Evolutionary conservation across 441 rosid species (phyloP).

Genomic region (Syzygium malaccense): DNA sequence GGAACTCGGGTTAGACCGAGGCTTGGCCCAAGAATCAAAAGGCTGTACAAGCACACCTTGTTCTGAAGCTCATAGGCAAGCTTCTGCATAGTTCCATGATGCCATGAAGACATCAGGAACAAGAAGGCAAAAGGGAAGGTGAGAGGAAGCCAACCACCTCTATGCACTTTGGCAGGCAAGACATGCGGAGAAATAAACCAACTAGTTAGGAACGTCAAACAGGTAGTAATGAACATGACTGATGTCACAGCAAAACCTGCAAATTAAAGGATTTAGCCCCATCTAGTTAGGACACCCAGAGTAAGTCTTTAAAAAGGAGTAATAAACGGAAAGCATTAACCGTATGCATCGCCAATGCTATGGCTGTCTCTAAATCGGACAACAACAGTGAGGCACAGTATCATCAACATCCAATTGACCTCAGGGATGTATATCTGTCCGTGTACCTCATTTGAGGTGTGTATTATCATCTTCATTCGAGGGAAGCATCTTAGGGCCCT

Average conservation of each 20-base stretch:
- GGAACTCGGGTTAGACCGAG: conserved; percentile 14
- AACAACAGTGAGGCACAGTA: conserved; percentile 18
- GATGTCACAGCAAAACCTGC: conserved; percentile 19
- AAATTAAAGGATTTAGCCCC: background rate
- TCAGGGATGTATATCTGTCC: conserved; percentile 36
- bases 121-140: conserved; percentile 1
- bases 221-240: conserved; percentile 25
- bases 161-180: conserved; percentile 8
- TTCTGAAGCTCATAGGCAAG: conserved; percentile 15
- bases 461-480: conserved; percentile 11
- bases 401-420: conserved; percentile 25
- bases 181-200: conserved; percentile 11
- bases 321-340: background rate
- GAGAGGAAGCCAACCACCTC: conserved; percentile 25
- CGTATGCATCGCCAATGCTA: conserved; percentile 16
- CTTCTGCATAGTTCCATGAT: conserved; percentile 9
- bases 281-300: background rate
- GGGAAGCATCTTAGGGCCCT: conserved; percentile 23
- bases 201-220: conserved; percentile 15
- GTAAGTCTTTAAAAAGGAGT: background rate
- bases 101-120: conserved; percentile 19
- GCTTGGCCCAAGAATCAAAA: conserved; percentile 10
- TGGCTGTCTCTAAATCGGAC: conserved; percentile 16
- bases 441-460: conserved; percentile 20
- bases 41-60: conserved; percentile 1